These are phyloP conservation scores for Stephania yunnanensis DNA, from an alignment of 164 flowering plant species.

Conservation along the genomic window DNA sequence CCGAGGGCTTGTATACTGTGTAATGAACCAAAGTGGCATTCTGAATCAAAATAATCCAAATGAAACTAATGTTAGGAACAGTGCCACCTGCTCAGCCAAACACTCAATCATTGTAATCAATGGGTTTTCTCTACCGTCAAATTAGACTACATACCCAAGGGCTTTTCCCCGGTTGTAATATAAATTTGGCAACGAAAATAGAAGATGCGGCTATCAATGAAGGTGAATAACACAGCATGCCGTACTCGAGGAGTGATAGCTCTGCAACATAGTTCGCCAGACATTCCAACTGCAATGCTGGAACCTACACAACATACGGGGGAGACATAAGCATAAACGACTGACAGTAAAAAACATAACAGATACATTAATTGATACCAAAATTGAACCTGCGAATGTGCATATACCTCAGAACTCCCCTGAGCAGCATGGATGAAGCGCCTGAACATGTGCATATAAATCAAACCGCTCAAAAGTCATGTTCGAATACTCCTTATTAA, in stretches of 20 bases:
- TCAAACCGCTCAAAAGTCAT: constrained; percentile 1
- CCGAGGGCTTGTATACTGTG: constrained; percentile 60
- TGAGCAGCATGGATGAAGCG: constrained; percentile 90
- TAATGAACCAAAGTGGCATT: constrained; percentile 64
- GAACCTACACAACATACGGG: constrained; percentile 32
- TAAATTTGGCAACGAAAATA: constrained; percentile 68
- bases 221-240: constrained; percentile 71
- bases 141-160: constrained; percentile 72
- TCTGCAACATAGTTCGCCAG: constrained; percentile 82
- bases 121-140: not conserved
- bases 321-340: not conserved
- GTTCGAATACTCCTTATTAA: not conserved
- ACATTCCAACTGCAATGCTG: constrained; percentile 69
- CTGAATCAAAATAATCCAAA: constrained; percentile 25
- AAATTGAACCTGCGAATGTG: not conserved
- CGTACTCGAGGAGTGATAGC: constrained; percentile 84
- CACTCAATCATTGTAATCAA: too few relatives aligned
- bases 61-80: not conserved
- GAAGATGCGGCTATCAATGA: constrained; percentile 85
- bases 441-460: constrained; percentile 29
- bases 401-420: constrained; percentile 54
- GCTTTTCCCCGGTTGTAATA: constrained; percentile 54
- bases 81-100: too few relatives aligned
- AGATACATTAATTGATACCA: not conserved
- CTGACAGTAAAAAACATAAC: not conserved